Percentiles rank a stretch among this genome's conserved stretches.
These are phyloP conservation scores for Hygrocybe coccinea DNA, from an alignment of 768 basidiomycete genomes.

Conservation along the genomic window DNA sequence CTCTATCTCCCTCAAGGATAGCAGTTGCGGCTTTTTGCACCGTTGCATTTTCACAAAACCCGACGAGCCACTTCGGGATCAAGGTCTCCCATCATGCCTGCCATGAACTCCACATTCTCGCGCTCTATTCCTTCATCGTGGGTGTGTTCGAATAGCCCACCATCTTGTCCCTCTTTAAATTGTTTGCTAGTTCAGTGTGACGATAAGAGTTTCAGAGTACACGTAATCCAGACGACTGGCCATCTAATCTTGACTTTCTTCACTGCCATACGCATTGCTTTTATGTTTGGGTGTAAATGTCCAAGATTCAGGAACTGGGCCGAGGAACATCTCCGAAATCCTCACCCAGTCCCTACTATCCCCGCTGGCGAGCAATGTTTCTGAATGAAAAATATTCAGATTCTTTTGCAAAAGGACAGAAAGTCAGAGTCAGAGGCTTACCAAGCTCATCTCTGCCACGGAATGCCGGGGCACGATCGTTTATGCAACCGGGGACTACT, in stretches of 20 bases:
- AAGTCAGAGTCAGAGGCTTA: constrained; percentile 22
- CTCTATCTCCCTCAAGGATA: constrained; percentile 47
- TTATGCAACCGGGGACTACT: constrained; percentile 70
- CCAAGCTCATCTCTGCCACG: constrained; percentile 84
- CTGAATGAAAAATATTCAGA: constrained; percentile 33
- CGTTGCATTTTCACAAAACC: constrained; percentile 57
- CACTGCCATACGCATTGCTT: constrained; percentile 75
- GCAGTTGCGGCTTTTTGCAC: constrained; percentile 55
- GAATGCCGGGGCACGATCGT: constrained; percentile 88
- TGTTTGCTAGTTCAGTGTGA: not conserved
- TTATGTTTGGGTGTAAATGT: constrained; percentile 91
- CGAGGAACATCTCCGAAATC: constrained; percentile 93
- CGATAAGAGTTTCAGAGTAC: no score
- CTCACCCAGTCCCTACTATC: constrained; percentile 86
- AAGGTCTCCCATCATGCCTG: constrained; percentile 32
- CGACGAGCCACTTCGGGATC: constrained; percentile 48
- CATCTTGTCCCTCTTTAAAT: no score
- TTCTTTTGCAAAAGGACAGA: not conserved
- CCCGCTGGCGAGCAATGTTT: constrained; percentile 76
- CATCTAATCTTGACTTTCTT: constrained; percentile 55
- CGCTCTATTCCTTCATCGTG: constrained; percentile 31
- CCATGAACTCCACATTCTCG: constrained; percentile 31
- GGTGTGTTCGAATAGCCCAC: not conserved
- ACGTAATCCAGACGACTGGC: not conserved
- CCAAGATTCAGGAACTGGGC: constrained; percentile 79